Base-by-base conservation (phyloP, 371 early-diverging fungal genomes). In the Pancytospora philotis region DNA sequence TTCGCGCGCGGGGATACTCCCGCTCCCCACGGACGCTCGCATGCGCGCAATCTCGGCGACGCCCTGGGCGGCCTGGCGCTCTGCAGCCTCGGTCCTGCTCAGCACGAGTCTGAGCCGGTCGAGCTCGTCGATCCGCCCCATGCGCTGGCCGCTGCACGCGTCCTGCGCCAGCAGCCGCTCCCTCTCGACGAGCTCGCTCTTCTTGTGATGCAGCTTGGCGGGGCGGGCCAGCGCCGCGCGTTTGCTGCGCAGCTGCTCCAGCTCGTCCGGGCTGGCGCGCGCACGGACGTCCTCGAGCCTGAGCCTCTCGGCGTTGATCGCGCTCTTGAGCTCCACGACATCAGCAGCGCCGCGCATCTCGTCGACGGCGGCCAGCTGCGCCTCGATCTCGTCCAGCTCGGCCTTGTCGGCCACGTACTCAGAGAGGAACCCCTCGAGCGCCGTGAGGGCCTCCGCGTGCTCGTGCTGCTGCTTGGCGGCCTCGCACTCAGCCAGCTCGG, bases 151-250 rank as follows among this genome's bases (percentile, higher is more conserved):
- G 37, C 30, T 61, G 62, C 45, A 19, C 22, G 62, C 32, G 27
- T 69, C 66, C 36, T 69, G 51, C 38, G 41, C 22, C 3, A 78
- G 53, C 27, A 70, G 34, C 10, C 32, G 69, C 61, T 78, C 78
- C 48, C 41, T 71, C 25, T 38, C 73, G 37, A 63, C 60, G 16
- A 78, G 67, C 4, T 85, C 66, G 57, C 88, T 87, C 64, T 66
- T 28, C 37, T 65, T 28, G 22, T 81, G 79, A 77, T 16, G 28
- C 68, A 45, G 8, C 39, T 30, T 71, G 22, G 38, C 2, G 16
- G 45, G 13, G 34, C 32, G 48, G 8, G 36, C 41, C 62, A 51
- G 30, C 32, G 71, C 59, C 31, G 45, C 34, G 39, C 59, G 36
- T 45, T 51, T 27, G 37, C 73, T 68, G 13, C 71, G 71, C 8